Evolutionary conservation across 2,329 filamentous ascomycete species (phyloP), one percentile per base, ranked within the genome.

Genomic region (Diaporthe citrichinensis): DNA sequence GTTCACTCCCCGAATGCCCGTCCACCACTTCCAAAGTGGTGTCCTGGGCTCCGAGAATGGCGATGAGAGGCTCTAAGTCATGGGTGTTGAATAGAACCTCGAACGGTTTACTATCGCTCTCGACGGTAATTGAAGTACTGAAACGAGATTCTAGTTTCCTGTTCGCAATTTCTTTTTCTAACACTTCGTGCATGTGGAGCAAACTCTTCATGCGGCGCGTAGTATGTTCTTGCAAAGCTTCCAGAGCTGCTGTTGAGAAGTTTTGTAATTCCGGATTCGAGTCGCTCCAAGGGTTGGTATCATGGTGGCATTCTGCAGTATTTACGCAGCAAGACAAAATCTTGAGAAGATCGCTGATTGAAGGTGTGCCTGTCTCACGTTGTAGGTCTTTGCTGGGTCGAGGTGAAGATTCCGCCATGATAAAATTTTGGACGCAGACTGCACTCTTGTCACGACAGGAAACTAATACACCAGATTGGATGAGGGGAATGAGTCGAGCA

Each of bases 231-330:
- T 44, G 46, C 25, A 65, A 8, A 25, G 61, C n/a, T 39, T 65
- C 58, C 25, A 73, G 51, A 46, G 71, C 17, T 41, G 58, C 57
- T 44, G 58, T 73, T 12, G 71, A 73, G n/a, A 73, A 25, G 2
- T 4, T 10, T 23, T 55, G 46, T 8, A 73, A n/a, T 20, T 51
- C 46, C 28, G 46, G 34, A 7, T 73, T 58, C 12, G 57, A 31
- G 25, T 73, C 49, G 25, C 57, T 65, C 58, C 58, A 65, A 1
- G 71, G 58, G 39, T 55, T 65, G 6, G 31, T 28, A 25, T 73
- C 71, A 12, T 73, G 71, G 15, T 31, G 58, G 6, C 61, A 73
- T n/a, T 15, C n/a, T 65, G 46, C 5, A 23, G 34, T 36, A 17
- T 25, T 55, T 2, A 25, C 71, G 2, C 46, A 36, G 15, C 34